These are phyloP conservation scores for Coemansia guatemalensis DNA, from an alignment of 192 early-diverging fungal genomes.

Conservation along the genomic window DNA sequence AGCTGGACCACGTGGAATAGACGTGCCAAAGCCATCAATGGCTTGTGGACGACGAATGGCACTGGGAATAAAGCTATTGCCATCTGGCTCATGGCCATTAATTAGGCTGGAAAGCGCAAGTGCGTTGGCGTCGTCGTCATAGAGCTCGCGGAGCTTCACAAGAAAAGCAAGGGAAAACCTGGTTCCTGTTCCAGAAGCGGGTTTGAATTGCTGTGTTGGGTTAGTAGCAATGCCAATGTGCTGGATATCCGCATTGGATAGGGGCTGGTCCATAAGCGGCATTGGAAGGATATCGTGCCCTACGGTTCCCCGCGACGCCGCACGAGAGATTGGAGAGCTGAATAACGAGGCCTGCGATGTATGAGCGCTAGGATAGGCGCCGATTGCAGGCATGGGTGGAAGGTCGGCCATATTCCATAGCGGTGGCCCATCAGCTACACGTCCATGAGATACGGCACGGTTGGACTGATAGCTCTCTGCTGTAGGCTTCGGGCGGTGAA, in stretches of 20 bases:
- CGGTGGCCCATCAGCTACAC: slow-evolving; percentile 13
- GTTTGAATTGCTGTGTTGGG: background rate
- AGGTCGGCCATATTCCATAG: slow-evolving; percentile 22
- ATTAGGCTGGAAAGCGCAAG: slow-evolving; percentile 14
- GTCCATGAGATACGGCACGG: slow-evolving; percentile 22
- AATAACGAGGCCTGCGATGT: slow-evolving; percentile 18
- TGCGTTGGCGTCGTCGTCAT: slow-evolving; percentile 26
- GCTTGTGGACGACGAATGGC: slow-evolving; percentile 12
- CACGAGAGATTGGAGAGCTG: slow-evolving; percentile 16
- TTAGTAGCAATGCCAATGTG: background rate
- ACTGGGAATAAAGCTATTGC: slow-evolving; percentile 29
- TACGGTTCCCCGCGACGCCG: slow-evolving; percentile 2
- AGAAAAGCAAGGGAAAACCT: slow-evolving; percentile 43
- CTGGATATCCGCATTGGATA: background rate
- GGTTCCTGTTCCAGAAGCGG: background rate
- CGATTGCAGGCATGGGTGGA: slow-evolving; percentile 19
- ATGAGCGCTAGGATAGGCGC: background rate
- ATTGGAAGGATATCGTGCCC: background rate
- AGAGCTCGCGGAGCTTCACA: slow-evolving; percentile 24
- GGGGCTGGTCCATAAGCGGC: background rate
- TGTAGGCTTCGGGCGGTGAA: slow-evolving; percentile 1
- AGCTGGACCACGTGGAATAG: background rate
- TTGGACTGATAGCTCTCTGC: background rate
- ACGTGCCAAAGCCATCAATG: slow-evolving; percentile 2
- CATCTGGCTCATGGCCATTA: background rate